Evolutionary conservation across 345 rosid species (phyloP), one percentile per base, ranked within the genome.

Genomic region (Excoecaria agallocha): DNA sequence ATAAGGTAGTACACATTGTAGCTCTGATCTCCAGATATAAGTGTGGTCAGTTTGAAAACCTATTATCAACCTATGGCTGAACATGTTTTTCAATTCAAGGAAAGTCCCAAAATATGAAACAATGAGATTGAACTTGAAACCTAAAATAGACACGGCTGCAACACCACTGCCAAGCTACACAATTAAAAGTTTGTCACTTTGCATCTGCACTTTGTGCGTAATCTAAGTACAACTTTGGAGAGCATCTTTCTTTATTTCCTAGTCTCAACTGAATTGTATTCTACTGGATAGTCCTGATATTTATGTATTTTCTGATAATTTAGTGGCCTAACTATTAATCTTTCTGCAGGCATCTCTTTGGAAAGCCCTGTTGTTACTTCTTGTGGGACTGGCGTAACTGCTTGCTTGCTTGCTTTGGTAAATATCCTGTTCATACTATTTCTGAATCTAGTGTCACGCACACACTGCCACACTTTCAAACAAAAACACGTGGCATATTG

Each of bases 371-470:
- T 90, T 17, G 84, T 89, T 37, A 76, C 96, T 41, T 90, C 98
- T 24, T 95, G 96, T 16, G 99, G 99, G 45, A 95, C 97, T 35
- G 99, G 98, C 0, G 90, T 95, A 71, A 91, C 97, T 37, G 97
- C 99, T 56, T 93, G 97, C 76, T 68, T 93, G 61, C 84, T 93
- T 68, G 97, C 97, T 67, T 73, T 95, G 99, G 99, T 95, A 91
- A 43, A 39, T 81, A 65, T 59, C 39, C 20, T 50, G 16, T 43
- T 45, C 58, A 68, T 60, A 4, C 74, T 38, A 38, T 50, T 17
- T 37, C 24, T 45, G 10, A 13, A 9, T 39, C 30, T 41, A 69
- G 59, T 10, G 15, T 0, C 30, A 11, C 4, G 16, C 46, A 5
- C 71, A 17, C 43, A 3, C 48, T 39, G 22, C 6, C 64, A 25